Percentiles rank a stretch among this genome's conserved stretches.
Conservation (phyloP, 805 yeast species). For the Maudiozyma turicensis region DNA sequence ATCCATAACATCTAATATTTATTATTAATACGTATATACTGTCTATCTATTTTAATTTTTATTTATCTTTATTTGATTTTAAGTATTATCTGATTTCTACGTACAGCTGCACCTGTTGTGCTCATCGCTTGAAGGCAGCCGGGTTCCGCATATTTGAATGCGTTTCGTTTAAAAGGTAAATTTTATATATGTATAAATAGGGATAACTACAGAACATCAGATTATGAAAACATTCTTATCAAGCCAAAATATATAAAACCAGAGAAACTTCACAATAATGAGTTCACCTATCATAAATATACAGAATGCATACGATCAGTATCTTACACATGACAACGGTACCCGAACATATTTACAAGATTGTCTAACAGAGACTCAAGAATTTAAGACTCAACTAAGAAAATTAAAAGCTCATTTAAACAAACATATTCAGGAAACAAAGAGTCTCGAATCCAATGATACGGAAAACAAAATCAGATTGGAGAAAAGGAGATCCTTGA, state of each 20-base stretch:
- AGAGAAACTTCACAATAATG: not conserved
- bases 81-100: no score
- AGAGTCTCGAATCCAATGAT: slow-evolving; percentile 3
- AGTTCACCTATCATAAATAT: slow-evolving; percentile 10
- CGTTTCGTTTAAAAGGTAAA: no score
- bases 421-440: slow-evolving; percentile 22
- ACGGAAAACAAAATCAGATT: not conserved
- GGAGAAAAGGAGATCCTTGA: slow-evolving; percentile 16
- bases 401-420: slow-evolving; percentile 35
- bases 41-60: not conserved
- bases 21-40: not conserved
- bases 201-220: not conserved
- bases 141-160: no score
- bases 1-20: not conserved
- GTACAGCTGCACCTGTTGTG: no score
- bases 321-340: slow-evolving; percentile 8
- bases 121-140: no score
- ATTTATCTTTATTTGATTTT: no score
- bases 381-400: slow-evolving; percentile 31
- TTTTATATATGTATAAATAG: no score
- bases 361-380: slow-evolving; percentile 25
- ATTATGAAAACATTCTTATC: not conserved
- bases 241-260: not conserved
- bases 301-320: slow-evolving; percentile 10
- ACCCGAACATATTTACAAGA: slow-evolving; percentile 14